These are phyloP conservation scores for Podospora conica DNA, from an alignment of 495 filamentous ascomycete species.

Conservation along the genomic window DNA sequence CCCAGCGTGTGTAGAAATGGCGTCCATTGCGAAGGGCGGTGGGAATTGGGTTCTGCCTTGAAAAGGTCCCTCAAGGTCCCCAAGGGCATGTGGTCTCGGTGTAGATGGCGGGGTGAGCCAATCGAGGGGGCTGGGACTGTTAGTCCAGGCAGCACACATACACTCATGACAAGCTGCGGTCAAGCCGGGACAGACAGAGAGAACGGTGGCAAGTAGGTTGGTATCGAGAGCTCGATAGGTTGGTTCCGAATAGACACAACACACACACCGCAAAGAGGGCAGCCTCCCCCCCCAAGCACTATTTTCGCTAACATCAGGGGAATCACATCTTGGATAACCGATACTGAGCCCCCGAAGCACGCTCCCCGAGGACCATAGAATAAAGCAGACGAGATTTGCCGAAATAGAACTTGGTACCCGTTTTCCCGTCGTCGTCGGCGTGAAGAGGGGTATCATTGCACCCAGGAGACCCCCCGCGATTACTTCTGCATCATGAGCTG, in stretches of 20 bases:
- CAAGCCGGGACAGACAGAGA: background rate
- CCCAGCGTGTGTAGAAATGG: background rate
- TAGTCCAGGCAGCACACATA: background rate
- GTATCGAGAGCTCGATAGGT: background rate
- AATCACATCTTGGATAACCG: background rate
- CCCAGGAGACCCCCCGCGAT: slow-evolving; percentile 14
- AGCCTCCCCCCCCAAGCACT: background rate
- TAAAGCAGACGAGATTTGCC: slow-evolving; percentile 16
- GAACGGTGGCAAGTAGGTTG: background rate
- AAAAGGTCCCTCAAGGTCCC: background rate
- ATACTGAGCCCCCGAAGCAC: background rate
- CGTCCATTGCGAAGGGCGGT: background rate
- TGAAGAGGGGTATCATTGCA: slow-evolving; percentile 4
- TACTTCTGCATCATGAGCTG: slow-evolving; percentile 99
- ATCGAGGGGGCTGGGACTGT: background rate
- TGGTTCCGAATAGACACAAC: background rate
- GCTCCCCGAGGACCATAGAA: slow-evolving; percentile 18
- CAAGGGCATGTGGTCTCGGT: background rate
- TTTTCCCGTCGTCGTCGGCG: slow-evolving; percentile 6
- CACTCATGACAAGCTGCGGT: background rate
- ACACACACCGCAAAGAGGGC: background rate
- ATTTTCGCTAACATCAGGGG: background rate
- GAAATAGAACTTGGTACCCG: slow-evolving; percentile 14
- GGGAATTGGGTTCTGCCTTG: background rate
- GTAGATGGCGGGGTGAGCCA: background rate